Conservation (phyloP, 352 stramenopile species). For the Globisporangium paroecandrum region DNA sequence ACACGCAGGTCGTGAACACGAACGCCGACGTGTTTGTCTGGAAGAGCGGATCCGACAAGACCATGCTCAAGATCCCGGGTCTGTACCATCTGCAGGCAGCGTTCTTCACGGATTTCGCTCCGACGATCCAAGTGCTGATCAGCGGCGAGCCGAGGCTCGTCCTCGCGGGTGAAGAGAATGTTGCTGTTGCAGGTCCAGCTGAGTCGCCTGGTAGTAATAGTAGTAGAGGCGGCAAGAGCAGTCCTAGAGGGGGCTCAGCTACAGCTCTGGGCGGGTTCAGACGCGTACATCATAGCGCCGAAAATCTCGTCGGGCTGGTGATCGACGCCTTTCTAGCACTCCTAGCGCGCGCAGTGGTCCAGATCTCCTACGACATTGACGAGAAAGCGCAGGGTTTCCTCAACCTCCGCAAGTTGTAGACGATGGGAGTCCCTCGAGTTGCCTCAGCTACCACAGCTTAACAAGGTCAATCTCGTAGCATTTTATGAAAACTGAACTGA, state of each 20-base stretch:
- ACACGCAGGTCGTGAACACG: conserved; percentile 65
- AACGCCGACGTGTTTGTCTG: conserved; percentile 67
- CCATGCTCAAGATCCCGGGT: conserved; percentile 50
- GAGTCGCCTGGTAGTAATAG: neutral
- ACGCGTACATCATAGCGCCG: conserved; percentile 54
- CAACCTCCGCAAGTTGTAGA: conserved; percentile 70
- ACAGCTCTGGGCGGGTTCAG: conserved; percentile 7
- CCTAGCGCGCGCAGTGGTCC: conserved; percentile 39
- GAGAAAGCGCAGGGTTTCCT: conserved; percentile 70
- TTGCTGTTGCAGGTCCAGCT: neutral
- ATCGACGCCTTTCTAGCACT: conserved; percentile 58
- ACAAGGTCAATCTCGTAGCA: neutral
- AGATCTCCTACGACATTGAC: conserved; percentile 62
- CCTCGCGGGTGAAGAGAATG: conserved; percentile 1
- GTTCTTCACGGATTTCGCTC: conserved; percentile 64
- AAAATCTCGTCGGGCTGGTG: conserved; percentile 49
- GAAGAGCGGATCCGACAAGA: conserved; percentile 43
- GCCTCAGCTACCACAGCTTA: neutral
- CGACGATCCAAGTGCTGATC: conserved; percentile 51
- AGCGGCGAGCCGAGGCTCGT: conserved; percentile 55
- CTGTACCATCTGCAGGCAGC: conserved; percentile 68
- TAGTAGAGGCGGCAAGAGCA: neutral
- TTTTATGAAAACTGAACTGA: neutral
- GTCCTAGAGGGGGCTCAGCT: too few species aligned
- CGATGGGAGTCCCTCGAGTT: neutral